Evolutionary conservation across 345 rosid species (phyloP).

Genomic region (Acer negundo): DNA sequence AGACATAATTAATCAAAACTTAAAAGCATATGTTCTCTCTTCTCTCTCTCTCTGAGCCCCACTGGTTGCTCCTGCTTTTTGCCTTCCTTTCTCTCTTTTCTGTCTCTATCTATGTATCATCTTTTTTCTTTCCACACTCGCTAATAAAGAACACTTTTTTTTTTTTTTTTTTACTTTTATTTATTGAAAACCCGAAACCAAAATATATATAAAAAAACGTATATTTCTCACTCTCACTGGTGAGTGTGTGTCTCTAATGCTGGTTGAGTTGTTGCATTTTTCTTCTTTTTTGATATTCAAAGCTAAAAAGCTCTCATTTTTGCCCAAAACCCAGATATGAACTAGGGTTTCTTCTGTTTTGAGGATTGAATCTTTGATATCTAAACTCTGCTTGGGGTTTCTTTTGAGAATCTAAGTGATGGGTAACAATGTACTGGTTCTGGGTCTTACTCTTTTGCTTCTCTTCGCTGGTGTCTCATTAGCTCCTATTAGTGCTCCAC

Average conservation of each 20-base stretch:
- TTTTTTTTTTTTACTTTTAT: background rate
- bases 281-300: background rate
- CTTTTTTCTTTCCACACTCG: conserved; percentile 4
- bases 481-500: conserved; percentile 69
- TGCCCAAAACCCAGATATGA: conserved; percentile 21
- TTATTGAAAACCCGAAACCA: background rate
- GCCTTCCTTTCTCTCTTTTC: background rate
- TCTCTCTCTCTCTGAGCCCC: conserved; percentile 7
- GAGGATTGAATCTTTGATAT: conserved; percentile 25
- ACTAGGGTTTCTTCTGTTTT: conserved; percentile 26
- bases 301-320: conserved; percentile 8
- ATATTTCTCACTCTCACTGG: conserved; percentile 11
- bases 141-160: conserved; percentile 5
- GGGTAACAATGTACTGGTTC: conserved; percentile 56
- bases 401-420: conserved; percentile 26
- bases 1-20: background rate
- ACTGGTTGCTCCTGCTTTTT: conserved; percentile 12
- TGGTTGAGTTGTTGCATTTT: background rate
- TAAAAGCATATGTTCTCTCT: conserved; percentile 6
- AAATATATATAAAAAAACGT: background rate
- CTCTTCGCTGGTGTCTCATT: conserved; percentile 55
- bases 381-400: conserved; percentile 14
- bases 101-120: conserved; percentile 8
- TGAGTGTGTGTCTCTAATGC: background rate
- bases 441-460: conserved; percentile 47